Percentiles rank a stretch among this genome's conserved stretches.
phyloP scores from a whole-genome alignment of 2,329 filamentous ascomycete genomes.

The Diaporthe helianthi region DNA sequence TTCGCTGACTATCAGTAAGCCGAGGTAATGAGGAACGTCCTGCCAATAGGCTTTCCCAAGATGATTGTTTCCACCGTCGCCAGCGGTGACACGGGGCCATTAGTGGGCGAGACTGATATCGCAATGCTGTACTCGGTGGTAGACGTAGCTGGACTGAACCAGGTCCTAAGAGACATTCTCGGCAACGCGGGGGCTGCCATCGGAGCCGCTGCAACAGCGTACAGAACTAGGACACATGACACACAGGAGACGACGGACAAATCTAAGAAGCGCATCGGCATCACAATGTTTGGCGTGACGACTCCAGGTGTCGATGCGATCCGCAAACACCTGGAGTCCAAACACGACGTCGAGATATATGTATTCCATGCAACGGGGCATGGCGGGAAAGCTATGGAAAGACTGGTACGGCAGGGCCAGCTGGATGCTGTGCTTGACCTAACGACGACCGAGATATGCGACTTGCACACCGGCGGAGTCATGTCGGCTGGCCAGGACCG shows the following conservation, averaged over 20 bases:
- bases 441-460: conserved; percentile 75
- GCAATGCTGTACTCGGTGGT: conserved; percentile 75
- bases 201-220: conserved; percentile 61
- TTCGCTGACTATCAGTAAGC: conserved; percentile 50
- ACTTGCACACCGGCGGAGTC: conserved; percentile 67
- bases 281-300: conserved; percentile 80
- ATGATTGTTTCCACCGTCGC: conserved; percentile 75
- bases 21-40: conserved; percentile 63
- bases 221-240: conserved; percentile 39
- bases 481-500: conserved; percentile 65
- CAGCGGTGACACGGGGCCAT: conserved; percentile 67
- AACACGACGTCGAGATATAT: conserved; percentile 61
- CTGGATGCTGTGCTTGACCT: conserved; percentile 73
- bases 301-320: conserved; percentile 68
- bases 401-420: conserved; percentile 61
- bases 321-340: conserved; percentile 55
- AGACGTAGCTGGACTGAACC: conserved; percentile 71
- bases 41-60: conserved; percentile 73
- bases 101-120: conserved; percentile 74
- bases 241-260: not conserved
- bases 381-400: conserved; percentile 74
- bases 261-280: conserved; percentile 58
- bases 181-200: conserved; percentile 69
- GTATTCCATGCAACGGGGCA: conserved; percentile 72
- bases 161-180: conserved; percentile 63